phyloP scores from a whole-genome alignment of 2,329 filamentous ascomycete species.

The Fusarium buxicola region DNA sequence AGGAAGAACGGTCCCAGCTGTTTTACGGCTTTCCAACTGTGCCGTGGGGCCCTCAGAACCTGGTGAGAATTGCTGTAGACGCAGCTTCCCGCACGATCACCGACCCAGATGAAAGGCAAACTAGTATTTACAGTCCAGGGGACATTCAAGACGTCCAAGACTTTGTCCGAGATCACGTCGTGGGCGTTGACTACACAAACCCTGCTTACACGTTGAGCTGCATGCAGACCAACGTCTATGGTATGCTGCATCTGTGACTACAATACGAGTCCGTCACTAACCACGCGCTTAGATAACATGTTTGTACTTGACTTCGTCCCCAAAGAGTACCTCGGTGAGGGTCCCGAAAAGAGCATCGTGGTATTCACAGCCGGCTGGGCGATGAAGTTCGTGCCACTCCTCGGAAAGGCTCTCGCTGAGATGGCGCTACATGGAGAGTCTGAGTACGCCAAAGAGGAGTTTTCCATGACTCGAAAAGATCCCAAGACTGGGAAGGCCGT shows the following conservation, averaged over 20 bases:
- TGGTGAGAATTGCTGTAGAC: constrained; percentile 29
- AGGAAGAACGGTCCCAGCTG: constrained; percentile 14
- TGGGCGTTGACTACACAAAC: constrained; percentile 20
- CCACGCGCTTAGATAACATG: constrained; percentile 22
- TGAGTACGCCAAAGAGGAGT: constrained; percentile 16
- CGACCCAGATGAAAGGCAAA: constrained; percentile 14
- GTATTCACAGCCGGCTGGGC: constrained; percentile 33
- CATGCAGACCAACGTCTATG: constrained; percentile 27
- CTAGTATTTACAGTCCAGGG: constrained; percentile 5
- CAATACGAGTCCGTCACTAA: background rate
- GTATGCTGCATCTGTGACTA: background rate
- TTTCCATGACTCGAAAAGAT: constrained; percentile 20
- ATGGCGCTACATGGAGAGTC: constrained; percentile 24
- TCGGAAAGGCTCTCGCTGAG: constrained; percentile 26
- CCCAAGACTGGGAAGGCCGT: constrained; percentile 20
- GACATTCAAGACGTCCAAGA: constrained; percentile 17
- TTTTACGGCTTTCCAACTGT: constrained; percentile 31
- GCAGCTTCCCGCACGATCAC: constrained; percentile 22
- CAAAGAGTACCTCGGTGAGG: constrained; percentile 16
- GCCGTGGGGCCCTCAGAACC: constrained; percentile 28
- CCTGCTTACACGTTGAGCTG: constrained; percentile 26
- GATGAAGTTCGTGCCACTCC: constrained; percentile 35
- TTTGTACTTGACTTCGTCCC: constrained; percentile 37
- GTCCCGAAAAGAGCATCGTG: constrained; percentile 21
- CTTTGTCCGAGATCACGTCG: constrained; percentile 24